Evolutionary conservation across 2,329 filamentous ascomycete species (phyloP), one percentile per base, ranked within the genome.

Genomic region (Colletotrichum liriopes): DNA sequence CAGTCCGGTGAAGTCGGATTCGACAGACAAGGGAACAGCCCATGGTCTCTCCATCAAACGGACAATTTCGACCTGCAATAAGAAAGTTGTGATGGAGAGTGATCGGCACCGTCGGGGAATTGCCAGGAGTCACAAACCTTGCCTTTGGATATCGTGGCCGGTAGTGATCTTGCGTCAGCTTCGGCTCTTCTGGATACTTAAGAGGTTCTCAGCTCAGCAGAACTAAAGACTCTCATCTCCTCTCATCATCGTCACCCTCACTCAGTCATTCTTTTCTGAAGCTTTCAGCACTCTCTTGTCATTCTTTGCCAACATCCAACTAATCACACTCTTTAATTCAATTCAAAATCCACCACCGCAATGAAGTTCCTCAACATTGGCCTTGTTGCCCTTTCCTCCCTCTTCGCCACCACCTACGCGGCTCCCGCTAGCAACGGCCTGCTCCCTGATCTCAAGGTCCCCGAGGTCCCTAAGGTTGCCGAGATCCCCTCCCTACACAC

Each of bases 351-450:
- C 23, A 11, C 37, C 39, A 64, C 69, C 58, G 59, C 59, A 32
- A 72, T 72, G 69, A 69, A 67, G 61, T 69, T 69, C 65, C 55
- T 67, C 52, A 72, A 65, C 65, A 14, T 72, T 32, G 65, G 65
- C 18, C 58, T 67, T 12, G 16, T 69, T 29, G 65, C 69, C 45
- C 41, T 72, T 39, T 67, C 65, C 47, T 58, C 65, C 39, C 45
- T 72, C 54, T 54, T 72, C 59, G 69, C 65, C 18, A 54, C 65
- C 39, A 18, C 65, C 54, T 55, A 55, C 37, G 69, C 69, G 6
- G 69, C 69, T 18, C 69, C 69, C 39, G 26, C 69, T 52, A 18
- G 20, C 18, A 39, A 43, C 45, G 37, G 54, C 45, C 45, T 58
- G n/a, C 47, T 49, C 16, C 11, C 41, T 37, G 58, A 54, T 26